Evolutionary conservation across 1,284 basidiomycete genomes (phyloP).

Genomic region (Ganoderma boninense): DNA sequence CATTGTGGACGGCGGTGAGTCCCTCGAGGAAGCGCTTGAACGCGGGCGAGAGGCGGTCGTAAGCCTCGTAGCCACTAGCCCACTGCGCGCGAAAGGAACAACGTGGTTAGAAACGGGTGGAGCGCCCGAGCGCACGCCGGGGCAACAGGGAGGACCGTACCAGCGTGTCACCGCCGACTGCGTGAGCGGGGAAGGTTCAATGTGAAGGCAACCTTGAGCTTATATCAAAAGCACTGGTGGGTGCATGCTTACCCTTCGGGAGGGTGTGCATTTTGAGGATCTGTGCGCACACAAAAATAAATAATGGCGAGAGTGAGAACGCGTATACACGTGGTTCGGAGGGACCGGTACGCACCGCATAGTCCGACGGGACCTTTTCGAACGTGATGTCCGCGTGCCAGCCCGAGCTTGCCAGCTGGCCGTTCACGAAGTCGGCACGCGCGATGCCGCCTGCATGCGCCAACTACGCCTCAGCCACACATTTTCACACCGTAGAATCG

Average conservation of each 20-base stretch:
- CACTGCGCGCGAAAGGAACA: slow-evolving; percentile 32
- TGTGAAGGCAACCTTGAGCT: background rate
- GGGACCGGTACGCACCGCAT: slow-evolving; percentile 42
- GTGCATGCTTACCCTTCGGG: slow-evolving; percentile 41
- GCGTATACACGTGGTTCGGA: no score
- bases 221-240: background rate
- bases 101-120: background rate
- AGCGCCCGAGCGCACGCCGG: background rate
- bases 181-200: background rate
- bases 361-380: slow-evolving; percentile 73
- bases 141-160: background rate
- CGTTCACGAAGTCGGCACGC: slow-evolving; percentile 42
- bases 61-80: slow-evolving; percentile 67
- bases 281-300: slow-evolving; percentile 16
- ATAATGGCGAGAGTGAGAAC: background rate
- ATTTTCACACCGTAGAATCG: no score
- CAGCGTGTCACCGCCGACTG: slow-evolving; percentile 48
- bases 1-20: slow-evolving; percentile 67
- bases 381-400: slow-evolving; percentile 78
- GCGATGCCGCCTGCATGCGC: slow-evolving; percentile 47
- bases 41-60: slow-evolving; percentile 67
- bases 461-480: background rate
- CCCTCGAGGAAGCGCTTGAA: slow-evolving; percentile 66
- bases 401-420: slow-evolving; percentile 47
- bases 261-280: slow-evolving; percentile 68